phyloP scores from a whole-genome alignment of 2,329 filamentous ascomycete species.

The Colletotrichum liriopes region DNA sequence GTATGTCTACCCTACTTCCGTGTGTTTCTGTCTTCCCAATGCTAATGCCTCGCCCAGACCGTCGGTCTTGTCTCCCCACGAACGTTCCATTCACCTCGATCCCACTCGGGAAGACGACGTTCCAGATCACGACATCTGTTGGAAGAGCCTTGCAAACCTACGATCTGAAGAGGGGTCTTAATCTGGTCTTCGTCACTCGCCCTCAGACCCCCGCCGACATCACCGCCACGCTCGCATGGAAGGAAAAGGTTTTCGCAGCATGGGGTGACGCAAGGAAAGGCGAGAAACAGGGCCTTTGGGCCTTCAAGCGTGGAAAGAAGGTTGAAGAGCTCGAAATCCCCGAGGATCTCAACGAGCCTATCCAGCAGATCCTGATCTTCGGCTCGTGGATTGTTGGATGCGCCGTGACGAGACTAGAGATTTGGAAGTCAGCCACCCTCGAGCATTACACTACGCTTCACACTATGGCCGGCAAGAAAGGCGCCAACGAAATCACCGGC shows the following conservation, averaged over 20 bases:
- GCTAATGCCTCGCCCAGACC: conserved; percentile 69
- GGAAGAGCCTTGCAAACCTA: conserved; percentile 95
- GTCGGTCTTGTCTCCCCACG: conserved; percentile 93
- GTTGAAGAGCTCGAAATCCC: conserved; percentile 82
- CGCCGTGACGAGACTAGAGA: conserved; percentile 81
- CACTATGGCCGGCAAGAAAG: conserved; percentile 69
- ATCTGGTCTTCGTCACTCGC: conserved; percentile 92
- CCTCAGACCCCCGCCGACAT: conserved; percentile 90
- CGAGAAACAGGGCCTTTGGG: conserved; percentile 81
- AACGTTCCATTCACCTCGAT: conserved; percentile 90
- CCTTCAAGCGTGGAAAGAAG: conserved; percentile 92
- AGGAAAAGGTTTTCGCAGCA: conserved; percentile 88
- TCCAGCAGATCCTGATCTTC: conserved; percentile 85
- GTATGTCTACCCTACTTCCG: conserved; percentile 66
- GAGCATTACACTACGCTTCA: conserved; percentile 93
- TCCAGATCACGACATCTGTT: conserved; percentile 96
- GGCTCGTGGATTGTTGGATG: conserved; percentile 93
- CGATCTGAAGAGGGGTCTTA: conserved; percentile 90
- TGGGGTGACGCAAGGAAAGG: conserved; percentile 78
- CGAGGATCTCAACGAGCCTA: conserved; percentile 75
- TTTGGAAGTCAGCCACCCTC: conserved; percentile 88
- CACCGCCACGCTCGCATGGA: conserved; percentile 90
- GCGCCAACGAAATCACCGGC: conserved; percentile 80
- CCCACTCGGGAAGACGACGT: conserved; percentile 92
- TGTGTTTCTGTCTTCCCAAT: conserved; percentile 14